Conservation (phyloP, 2,329 filamentous ascomycete species). For the Penicillium sp. region DNA sequence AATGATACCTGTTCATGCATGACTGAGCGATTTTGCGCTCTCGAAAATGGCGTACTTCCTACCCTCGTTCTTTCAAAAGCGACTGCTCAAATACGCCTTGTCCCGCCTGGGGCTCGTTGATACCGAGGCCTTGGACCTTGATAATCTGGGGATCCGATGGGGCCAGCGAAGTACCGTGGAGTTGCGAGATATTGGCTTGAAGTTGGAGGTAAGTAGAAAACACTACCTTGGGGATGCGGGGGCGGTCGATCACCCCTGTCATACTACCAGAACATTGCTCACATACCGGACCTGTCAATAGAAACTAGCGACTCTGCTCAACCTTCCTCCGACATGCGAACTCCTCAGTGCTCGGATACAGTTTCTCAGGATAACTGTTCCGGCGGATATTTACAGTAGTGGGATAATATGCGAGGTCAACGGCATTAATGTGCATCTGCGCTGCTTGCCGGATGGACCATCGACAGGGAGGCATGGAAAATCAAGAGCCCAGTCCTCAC, state of each 20-base stretch:
- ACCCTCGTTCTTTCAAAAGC: conserved; percentile 79
- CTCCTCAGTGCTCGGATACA: conserved; percentile 74
- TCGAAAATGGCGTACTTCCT: conserved; percentile 70
- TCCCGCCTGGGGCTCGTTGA: conserved; percentile 84
- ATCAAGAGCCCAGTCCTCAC: conserved; percentile 14
- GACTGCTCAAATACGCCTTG: conserved; percentile 82
- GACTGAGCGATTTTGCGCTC: conserved; percentile 32
- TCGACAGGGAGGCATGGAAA: conserved; percentile 32
- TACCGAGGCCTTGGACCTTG: conserved; percentile 79
- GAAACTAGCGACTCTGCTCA: conserved; percentile 76
- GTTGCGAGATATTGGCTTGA: conserved; percentile 81
- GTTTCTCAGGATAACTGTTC: conserved; percentile 76
- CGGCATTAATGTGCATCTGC: conserved; percentile 72
- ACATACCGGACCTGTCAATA: conserved; percentile 40
- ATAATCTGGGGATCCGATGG: conserved; percentile 79
- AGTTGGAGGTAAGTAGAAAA: conserved; percentile 64
- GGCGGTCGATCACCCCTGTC: conserved; percentile 1
- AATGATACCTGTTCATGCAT: conserved; percentile 29
- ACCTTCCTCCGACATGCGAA: conserved; percentile 70
- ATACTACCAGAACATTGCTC: conserved; percentile 13
- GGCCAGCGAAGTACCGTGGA: conserved; percentile 82
- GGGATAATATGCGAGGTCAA: conserved; percentile 80
- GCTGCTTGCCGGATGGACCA: conserved; percentile 50
- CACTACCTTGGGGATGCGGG: not conserved
- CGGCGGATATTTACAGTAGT: conserved; percentile 83